Evolutionary conservation across 176 grass and related monocot genomes (phyloP), one percentile per base, ranked within the genome.

Genomic region (Pharus latifolius): DNA sequence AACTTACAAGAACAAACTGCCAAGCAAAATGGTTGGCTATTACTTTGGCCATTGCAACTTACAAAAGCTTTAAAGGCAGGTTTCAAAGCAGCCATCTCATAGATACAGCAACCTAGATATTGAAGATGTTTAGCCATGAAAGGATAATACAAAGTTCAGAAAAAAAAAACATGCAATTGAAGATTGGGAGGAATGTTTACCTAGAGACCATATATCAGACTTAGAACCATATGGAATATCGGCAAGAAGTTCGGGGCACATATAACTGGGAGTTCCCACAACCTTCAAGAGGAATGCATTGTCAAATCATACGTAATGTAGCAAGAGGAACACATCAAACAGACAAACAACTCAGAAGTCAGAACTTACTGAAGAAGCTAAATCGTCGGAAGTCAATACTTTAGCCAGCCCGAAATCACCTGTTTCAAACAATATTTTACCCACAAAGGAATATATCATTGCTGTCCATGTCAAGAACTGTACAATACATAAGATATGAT

Each of bases 181-280:
- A 60, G 26, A 47, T 55, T 31, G 34, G 32, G 35, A 7, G 44
- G n/a, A 49, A 26, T 13, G 10, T 30, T 74, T 70, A 92, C 94
- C 94, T 76, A 92, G 83, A 49, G 94, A 97, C 94, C 94, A 97
- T 65, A 97, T 92, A 69, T 97, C 94, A 80, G 94, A 97, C 68
- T 97, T 97, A 56, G 80, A 92, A 77, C 94, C 94, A 80, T 97
- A 97, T 56, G 94, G 94, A 70, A 97, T 90, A 55, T 97, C 94
- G 72, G 89, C 89, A 74, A 97, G 94, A 97, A 97, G 94, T 68
- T 97, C 94, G 60, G 94, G 94, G 80, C 94, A 97, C 94, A 97
- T 97, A 74, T 97, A 97, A 75, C 78, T 97, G 32, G 94, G 94
- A 70, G 94, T 97, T 74, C 94, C 94, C 14, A 97, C 94, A 88